Base-by-base conservation (phyloP, 805 yeast species). In the Ogataea ramenticola region DNA sequence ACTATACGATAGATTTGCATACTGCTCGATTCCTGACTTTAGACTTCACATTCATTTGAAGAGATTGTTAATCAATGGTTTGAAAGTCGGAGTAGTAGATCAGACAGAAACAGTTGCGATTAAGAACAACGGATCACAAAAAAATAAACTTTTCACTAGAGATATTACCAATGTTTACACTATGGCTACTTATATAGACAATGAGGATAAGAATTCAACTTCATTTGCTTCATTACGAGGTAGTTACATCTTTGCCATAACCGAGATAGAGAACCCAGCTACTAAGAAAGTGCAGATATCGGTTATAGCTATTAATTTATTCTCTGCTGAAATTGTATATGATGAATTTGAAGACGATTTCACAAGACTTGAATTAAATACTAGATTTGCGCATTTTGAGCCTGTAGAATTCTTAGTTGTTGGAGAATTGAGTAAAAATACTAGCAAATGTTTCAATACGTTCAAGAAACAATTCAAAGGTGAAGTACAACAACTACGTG, bases 41-140 rank as follows among this genome's bases (percentile, higher is more conserved):
- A 67, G 93, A 46, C 67, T 93, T 14, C 84, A 84, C 51, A 71
- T 84, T 27, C 91, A 91, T 59, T 64, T 90, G 32, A 85, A 84
- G 58, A 70, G 91, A 46, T 65, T 91, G 16, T 69, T 93, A 4
- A 75, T 74, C 34, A 69, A 68, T 43, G 96, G 96, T 0, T 66
- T 77, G 46, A 90, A 85, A 57, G 87, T 93, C 3, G 98, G 95
- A 0, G 78, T 93, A 2, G 93, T 90, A 0, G 82, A 83, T 55
- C 98, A 93, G 56, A 57, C 77, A 4, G 97, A 91, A 57, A 78
- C 91, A 0, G 82, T 88, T 2, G 87, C 88, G 0, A 68, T 86
- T 14, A 86, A 86, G 54, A 71, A 75, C 6, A 61, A 61, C 27
- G 63, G 76, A 2, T 61, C 75, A 5, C 80, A 74, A 47, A 75